Conservation (phyloP, 495 filamentous ascomycete species). For the Hypoxylon fuscum region DNA sequence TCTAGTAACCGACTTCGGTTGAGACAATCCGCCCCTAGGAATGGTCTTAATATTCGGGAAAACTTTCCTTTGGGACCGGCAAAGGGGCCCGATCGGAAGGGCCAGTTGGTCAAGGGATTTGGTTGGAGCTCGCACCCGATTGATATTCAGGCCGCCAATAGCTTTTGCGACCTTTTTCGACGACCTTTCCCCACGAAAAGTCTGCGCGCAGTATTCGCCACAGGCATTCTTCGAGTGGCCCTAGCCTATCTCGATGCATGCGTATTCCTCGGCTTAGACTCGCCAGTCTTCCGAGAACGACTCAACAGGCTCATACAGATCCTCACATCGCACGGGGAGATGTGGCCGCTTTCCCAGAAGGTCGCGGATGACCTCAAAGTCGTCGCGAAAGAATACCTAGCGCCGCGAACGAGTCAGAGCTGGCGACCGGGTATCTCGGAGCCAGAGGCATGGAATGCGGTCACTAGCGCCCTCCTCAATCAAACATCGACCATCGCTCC, state of each 20-base stretch:
- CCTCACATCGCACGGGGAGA: slow-evolving; percentile 68
- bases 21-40: slow-evolving; percentile 49
- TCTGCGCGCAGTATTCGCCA: slow-evolving; percentile 74
- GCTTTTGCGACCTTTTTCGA: slow-evolving; percentile 68
- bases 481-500: slow-evolving; percentile 17
- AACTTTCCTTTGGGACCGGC: slow-evolving; percentile 59
- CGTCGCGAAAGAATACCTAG: slow-evolving; percentile 58
- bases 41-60: slow-evolving; percentile 62
- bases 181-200: slow-evolving; percentile 68
- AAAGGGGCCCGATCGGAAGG: slow-evolving; percentile 48
- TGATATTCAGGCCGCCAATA: slow-evolving; percentile 70
- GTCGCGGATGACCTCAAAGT: slow-evolving; percentile 69
- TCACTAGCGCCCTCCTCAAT: slow-evolving; percentile 23
- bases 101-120: slow-evolving; percentile 51
- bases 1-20: slow-evolving; percentile 33
- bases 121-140: slow-evolving; percentile 49
- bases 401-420: slow-evolving; percentile 24
- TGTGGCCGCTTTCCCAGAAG: slow-evolving; percentile 70
- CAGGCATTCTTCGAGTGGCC: slow-evolving; percentile 64
- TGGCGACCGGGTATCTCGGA: slow-evolving; percentile 26
- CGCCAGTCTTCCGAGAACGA: slow-evolving; percentile 67
- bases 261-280: slow-evolving; percentile 65
- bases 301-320: slow-evolving; percentile 72
- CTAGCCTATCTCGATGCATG: slow-evolving; percentile 57
- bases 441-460: slow-evolving; percentile 31